Conservation (phyloP, 2,329 filamentous ascomycete species). For the Apiospora aurea region DNA sequence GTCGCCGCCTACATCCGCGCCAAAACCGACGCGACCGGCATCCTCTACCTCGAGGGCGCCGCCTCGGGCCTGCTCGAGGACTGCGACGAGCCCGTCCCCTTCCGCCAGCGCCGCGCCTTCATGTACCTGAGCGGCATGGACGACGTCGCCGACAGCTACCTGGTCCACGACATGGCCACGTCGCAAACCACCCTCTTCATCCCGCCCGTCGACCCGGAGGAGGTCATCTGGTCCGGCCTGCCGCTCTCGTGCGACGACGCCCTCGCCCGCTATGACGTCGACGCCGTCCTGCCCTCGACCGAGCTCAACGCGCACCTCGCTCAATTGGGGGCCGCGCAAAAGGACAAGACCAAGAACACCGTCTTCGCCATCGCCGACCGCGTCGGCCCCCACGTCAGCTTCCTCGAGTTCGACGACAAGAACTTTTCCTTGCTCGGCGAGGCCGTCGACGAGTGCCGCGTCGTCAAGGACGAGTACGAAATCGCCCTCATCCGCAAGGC, state of each 20-base stretch:
- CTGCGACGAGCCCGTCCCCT: constrained; percentile 82
- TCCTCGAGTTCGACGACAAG: constrained; percentile 72
- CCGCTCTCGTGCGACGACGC: constrained; percentile 81
- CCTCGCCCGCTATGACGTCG: constrained; percentile 78
- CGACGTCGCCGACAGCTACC: constrained; percentile 78
- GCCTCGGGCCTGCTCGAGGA: constrained; percentile 85
- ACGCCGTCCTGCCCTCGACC: constrained; percentile 74
- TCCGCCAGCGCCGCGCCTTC: constrained; percentile 90
- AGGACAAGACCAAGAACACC: constrained; percentile 46
- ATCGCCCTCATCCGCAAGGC: constrained; percentile 76
- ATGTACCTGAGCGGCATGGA: constrained; percentile 90
- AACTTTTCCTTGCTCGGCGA: constrained; percentile 63
- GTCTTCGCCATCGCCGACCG: constrained; percentile 83
- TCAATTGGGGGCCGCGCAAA: constrained; percentile 49
- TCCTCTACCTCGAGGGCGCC: constrained; percentile 89
- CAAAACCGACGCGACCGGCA: constrained; percentile 69
- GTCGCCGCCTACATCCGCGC: constrained; percentile 81
- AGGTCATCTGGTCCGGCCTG: constrained; percentile 92
- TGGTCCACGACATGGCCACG: constrained; percentile 79
- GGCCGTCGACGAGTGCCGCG: constrained; percentile 73
- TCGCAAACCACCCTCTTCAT: constrained; percentile 86
- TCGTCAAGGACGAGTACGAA: constrained; percentile 78
- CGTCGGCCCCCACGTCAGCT: constrained; percentile 74
- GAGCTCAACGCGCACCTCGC: constrained; percentile 79
- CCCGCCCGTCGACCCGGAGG: constrained; percentile 84